These are phyloP conservation scores for Conoideocrella luteorostrata DNA, from an alignment of 2,329 filamentous ascomycete genomes.

Conservation along the genomic window DNA sequence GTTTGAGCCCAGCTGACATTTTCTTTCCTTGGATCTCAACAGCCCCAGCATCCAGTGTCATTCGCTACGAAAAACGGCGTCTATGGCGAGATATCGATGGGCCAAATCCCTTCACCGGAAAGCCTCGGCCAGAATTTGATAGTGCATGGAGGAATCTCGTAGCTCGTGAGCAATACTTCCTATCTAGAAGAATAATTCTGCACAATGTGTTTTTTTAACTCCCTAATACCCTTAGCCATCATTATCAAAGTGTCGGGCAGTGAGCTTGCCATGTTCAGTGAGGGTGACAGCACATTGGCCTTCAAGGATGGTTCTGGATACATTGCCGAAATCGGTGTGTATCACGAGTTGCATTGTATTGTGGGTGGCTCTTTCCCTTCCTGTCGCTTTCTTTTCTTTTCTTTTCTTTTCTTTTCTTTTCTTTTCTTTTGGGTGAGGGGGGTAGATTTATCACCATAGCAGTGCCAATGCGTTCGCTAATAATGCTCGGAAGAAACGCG, in stretches of 20 bases:
- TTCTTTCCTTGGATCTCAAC: neutral
- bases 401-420: too few species aligned
- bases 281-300: slow-evolving; percentile 1
- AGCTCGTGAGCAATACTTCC: neutral
- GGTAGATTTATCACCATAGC: too few species aligned
- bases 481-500: slow-evolving; percentile 4
- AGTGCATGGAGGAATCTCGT: neutral
- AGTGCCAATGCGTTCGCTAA: too few species aligned
- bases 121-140: neutral
- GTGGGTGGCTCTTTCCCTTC: too few species aligned
- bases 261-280: neutral
- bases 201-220: too few species aligned
- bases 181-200: too few species aligned
- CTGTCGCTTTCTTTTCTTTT: too few species aligned
- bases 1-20: neutral
- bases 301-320: slow-evolving; percentile 4
- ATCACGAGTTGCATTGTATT: slow-evolving; percentile 5
- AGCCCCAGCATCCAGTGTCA: neutral
- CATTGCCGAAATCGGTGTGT: slow-evolving; percentile 4
- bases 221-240: slow-evolving; percentile 2
- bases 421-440: too few species aligned
- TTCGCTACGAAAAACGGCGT: neutral
- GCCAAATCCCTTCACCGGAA: neutral
- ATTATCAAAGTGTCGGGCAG: slow-evolving; percentile 1
- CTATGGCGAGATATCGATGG: neutral